Evolutionary conservation across 495 filamentous ascomycete species (phyloP), one percentile per base, ranked within the genome.

Genomic region (Paragyromitra xinjiangensis): DNA sequence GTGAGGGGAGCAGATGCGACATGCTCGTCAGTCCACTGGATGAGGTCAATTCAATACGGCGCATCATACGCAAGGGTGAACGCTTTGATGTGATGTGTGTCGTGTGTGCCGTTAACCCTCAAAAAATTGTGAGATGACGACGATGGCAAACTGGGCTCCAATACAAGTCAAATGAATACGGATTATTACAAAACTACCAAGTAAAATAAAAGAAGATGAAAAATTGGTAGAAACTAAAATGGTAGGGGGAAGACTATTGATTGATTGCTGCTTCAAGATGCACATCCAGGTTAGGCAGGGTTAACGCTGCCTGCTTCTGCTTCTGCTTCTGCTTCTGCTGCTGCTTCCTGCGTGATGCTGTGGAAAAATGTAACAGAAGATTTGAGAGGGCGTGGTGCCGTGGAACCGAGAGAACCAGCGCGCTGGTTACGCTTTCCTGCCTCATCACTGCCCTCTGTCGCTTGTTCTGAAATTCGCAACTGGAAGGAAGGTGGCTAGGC

Each of bases 61-160:
- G 78, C 72, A 78, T 78, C 70, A 70, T 50, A 61, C 82, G 79
- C 73, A 77, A 75, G 69, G 79, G 73, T 79, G 76, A 22, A 71
- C 69, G 84, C 78, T 82, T 73, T 77, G 74, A 73, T 83, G 82
- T 79, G 83, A 85, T 83, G 84, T 80, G 80, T 85, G 80, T 85
- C 51, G 85, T 86, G 84, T 84, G 83, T 82, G 82, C 83, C 82
- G 81, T 85, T 85, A 84, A 83, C 83, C 81, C 81, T 71, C 79
- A 78, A 82, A 83, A 77, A 82, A 85, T 85, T 86, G 83, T 85
- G 85, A 84, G 86, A 85, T 86, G 86, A 80, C 85, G 84, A 84
- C 83, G 83, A 84, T 81, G 80, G 82, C 81, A 79, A 80, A 72
- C 73, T 81, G 78, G 83, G 83, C 82, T 83, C 53, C 53, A 26